Percentiles rank a stretch among this genome's conserved stretches.
Evolutionary conservation across 441 rosid genomes (phyloP).

Genomic region (Biscutella auriculata): DNA sequence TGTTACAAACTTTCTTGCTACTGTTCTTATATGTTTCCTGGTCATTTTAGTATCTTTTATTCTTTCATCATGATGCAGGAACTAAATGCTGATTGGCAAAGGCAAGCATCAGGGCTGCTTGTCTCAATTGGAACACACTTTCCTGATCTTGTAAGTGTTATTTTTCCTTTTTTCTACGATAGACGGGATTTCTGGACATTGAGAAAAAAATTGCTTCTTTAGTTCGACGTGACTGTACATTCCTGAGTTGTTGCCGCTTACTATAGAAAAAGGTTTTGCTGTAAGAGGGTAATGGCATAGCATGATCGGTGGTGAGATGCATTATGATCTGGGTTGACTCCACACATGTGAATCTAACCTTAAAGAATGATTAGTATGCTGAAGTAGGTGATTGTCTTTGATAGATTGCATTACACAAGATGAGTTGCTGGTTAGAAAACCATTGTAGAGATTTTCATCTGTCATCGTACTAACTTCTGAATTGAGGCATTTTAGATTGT

Average conservation of each 20-base stretch:
- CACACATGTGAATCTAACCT: background rate
- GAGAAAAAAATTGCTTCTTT: background rate
- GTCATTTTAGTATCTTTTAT: background rate
- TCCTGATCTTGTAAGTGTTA: slow-evolving; percentile 80
- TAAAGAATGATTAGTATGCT: background rate
- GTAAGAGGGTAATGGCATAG: background rate
- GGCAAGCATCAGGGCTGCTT: slow-evolving; percentile 76
- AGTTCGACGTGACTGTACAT: slow-evolving; percentile 2
- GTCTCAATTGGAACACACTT: slow-evolving; percentile 86
- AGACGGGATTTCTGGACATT: background rate
- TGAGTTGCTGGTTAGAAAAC: background rate
- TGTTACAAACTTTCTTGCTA: background rate
- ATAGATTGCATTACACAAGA: background rate
- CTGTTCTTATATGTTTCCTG: slow-evolving; percentile 1
- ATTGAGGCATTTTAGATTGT: background rate
- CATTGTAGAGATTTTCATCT: slow-evolving; percentile 5
- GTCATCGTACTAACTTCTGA: background rate
- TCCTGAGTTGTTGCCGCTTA: slow-evolving; percentile 5
- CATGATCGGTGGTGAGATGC: slow-evolving; percentile 3
- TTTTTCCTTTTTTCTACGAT: background rate
- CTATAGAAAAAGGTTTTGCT: background rate
- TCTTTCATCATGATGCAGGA: slow-evolving; percentile 40
- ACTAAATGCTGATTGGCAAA: slow-evolving; percentile 86
- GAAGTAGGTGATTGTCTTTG: slow-evolving; percentile 12
- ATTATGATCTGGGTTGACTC: background rate